Evolutionary conservation across 495 filamentous ascomycete species (phyloP).

Genomic region (Darksidea phi): DNA sequence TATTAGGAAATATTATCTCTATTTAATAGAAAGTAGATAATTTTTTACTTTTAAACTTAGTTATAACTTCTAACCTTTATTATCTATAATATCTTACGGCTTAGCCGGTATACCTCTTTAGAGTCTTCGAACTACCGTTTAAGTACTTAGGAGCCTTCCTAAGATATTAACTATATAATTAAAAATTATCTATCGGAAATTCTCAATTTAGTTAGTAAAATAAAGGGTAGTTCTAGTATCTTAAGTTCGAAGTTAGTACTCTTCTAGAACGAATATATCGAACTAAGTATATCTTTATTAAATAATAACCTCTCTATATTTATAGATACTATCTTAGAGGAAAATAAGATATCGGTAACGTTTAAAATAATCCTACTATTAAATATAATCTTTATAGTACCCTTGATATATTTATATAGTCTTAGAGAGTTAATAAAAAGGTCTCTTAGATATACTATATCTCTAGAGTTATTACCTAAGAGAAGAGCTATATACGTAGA

Average conservation of each 20-base stretch:
- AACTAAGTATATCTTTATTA: slow-evolving; percentile 17
- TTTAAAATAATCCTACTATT: slow-evolving; percentile 17
- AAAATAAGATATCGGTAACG: slow-evolving; percentile 17
- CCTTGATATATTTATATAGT: slow-evolving; percentile 14
- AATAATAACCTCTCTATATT: slow-evolving; percentile 16
- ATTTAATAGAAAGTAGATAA: too few species aligned
- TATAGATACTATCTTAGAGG: slow-evolving; percentile 17
- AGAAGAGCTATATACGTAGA: slow-evolving; percentile 17
- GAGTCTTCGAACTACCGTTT: slow-evolving; percentile 20
- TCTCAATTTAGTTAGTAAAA: slow-evolving; percentile 18
- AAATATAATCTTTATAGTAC: slow-evolving; percentile 19
- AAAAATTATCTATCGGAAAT: slow-evolving; percentile 17
- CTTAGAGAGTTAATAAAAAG: slow-evolving; percentile 19
- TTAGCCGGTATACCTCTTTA: slow-evolving; percentile 12
- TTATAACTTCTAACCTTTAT: too few species aligned
- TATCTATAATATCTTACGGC: slow-evolving; percentile 12
- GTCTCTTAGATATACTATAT: slow-evolving; percentile 18
- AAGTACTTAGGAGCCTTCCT: slow-evolving; percentile 13
- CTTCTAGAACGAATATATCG: slow-evolving; percentile 21
- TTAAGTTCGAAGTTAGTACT: slow-evolving; percentile 11
- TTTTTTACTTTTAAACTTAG: too few species aligned
- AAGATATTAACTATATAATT: slow-evolving; percentile 13
- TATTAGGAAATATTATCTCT: too few species aligned
- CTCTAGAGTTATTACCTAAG: slow-evolving; percentile 17
- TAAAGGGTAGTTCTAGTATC: slow-evolving; percentile 20